Evolutionary conservation across 129 eudicot genomes (phyloP), one percentile per base, ranked within the genome.

Genomic region (Glebionis coronaria): DNA sequence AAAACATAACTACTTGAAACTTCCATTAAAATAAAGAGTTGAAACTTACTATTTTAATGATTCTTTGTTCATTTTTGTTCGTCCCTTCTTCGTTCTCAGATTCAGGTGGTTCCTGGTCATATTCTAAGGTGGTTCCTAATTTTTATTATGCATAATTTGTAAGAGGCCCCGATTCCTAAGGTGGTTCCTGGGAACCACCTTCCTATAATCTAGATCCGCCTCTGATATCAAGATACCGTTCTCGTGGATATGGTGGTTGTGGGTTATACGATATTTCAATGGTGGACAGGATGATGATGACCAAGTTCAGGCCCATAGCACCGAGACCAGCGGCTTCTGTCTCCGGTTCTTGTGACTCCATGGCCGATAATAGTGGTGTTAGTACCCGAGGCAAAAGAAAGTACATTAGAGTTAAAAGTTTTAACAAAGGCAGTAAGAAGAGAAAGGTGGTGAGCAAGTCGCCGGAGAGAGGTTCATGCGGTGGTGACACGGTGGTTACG

Each of bases 301-400:
- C 40, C 40, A 81, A 64, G 55, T 90, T 76, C 56, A 76, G 95
- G 40, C 97, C 95, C 19, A 90, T 90, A 16, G 91, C 95, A 2
- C 97, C 97, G 1, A 90, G 84, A 53, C 97, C 97, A 14, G 78
- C 67, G 4, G 27, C 68, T 12, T 64, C 55, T 19, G 75, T 71
- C 12, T 70, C 77, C 0, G 74, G 40, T 27, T 68, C 86, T 47
- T 73, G 81, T 18, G 77, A 68, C 12, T 78, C 80, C 11, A 12
- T 56, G 66, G 54, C 69, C 40, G 80, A 75, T 9, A 64, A 35
- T 50, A 31, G 51, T 42, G 68, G 69, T 4, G 61, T 53, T 56
- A 3, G n/a, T 3, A 74, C 79, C 1, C 35, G 84, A 2, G 65
- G 78, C 2, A 86, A 73, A 65, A 67, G 94, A 63, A 80, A 60